These are phyloP conservation scores for Zygosaccharomyces sapae DNA, from an alignment of 1,139 yeast genomes.

Conservation along the genomic window DNA sequence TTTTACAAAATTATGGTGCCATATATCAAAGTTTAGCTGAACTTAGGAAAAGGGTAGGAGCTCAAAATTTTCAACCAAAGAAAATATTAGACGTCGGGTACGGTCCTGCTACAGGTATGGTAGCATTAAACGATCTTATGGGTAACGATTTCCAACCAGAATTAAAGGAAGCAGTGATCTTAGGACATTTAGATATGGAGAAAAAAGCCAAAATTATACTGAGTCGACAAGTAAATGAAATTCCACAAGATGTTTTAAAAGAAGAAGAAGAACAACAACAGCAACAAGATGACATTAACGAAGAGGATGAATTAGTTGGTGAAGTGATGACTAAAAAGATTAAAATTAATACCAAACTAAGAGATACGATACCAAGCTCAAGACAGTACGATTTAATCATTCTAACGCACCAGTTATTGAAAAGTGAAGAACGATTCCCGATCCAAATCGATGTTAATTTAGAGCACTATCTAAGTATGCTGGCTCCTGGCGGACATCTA, in stretches of 20 bases:
- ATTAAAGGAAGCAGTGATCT: constrained; percentile 65
- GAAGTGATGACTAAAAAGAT: constrained; percentile 57
- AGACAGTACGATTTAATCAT: constrained; percentile 73
- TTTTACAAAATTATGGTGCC: constrained; percentile 79
- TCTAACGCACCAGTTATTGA: constrained; percentile 72
- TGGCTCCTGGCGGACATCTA: constrained; percentile 74
- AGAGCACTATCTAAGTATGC: constrained; percentile 54
- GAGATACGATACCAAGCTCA: constrained; percentile 46
- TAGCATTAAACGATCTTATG: constrained; percentile 81
- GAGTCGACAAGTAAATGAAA: constrained; percentile 63
- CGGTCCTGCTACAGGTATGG: constrained; percentile 92
- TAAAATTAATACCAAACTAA: constrained; percentile 49
- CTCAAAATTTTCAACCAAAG: constrained; percentile 53
- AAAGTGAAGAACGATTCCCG: constrained; percentile 59
- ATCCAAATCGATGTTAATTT: constrained; percentile 66
- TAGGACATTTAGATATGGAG: constrained; percentile 73
- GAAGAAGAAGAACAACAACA: constrained; percentile 19
- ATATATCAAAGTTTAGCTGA: constrained; percentile 65
- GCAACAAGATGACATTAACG: constrained; percentile 24
- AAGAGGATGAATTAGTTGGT: constrained; percentile 44
- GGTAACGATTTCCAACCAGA: constrained; percentile 58
- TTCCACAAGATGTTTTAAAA: constrained; percentile 25
- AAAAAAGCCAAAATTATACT: constrained; percentile 72
- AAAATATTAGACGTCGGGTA: constrained; percentile 74
- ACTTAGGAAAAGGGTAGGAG: constrained; percentile 50